Base-by-base conservation (phyloP, 169 alveolate genomes). In the Plasmodium gaboni region DNA sequence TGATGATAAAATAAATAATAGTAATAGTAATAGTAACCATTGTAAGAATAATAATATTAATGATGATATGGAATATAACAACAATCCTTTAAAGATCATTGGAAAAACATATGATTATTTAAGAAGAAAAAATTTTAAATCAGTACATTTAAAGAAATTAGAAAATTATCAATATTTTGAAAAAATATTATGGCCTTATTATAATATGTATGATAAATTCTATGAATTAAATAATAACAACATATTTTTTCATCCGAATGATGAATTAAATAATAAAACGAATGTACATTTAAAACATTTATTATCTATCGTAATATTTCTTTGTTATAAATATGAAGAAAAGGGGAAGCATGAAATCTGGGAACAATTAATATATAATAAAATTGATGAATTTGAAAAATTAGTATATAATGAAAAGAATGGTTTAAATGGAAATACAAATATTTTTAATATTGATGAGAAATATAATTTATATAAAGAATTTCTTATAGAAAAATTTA, bases 301-400 rank as follows among this genome's bases (percentile, higher is more conserved):
- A 13, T 60, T 83, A 68, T 83, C 91, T 10, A 26, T 83, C 32
- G 69, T 83, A 50, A 72, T 83, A 38, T 83, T 83, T n/a, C 55
- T 83, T 68, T 83, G 91, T 60, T 83, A 83, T 67, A 83, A 83
- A 83, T 83, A 83, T 83, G 91, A 83, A 67, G 91, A 83, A 48
- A 83, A 83, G 24, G 91, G 91, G 32, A 83, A 68, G 55, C 50
- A 83, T 48, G 91, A 83, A 83, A 83, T 83, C 10, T 83, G 91
- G 91, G 91, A 83, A 68, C 73, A 83, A 28, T 68, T 83, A 68
- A 68, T 83, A 63, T 83, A 57, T 53, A 83, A 83, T 53, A 67
- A 19, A 53, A 68, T 83, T 32, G 91, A 83, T 38, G 91, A 83
- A 83, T 83, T 83, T 83, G 91, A 83, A 68, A 83, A 83, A 19